Conservation (phyloP, 257 asterid genomes). For the Lavandula angustifolia region DNA sequence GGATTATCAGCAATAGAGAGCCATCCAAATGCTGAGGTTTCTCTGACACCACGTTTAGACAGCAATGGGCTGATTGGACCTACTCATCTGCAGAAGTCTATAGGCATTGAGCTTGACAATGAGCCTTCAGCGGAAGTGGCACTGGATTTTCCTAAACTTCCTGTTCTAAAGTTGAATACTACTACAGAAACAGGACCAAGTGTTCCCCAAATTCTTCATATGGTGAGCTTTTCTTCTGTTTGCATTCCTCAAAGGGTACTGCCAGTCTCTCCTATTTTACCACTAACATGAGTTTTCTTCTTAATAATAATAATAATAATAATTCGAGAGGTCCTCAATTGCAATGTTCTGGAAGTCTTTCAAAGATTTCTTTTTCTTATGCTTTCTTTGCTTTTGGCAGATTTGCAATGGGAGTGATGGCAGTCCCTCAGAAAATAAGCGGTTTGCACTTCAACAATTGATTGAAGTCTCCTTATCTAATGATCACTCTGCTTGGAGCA, state of each 20-base stretch:
- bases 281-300: conserved; percentile 1
- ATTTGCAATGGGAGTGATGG: conserved; percentile 79
- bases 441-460: conserved; percentile 80
- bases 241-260: conserved; percentile 18
- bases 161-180: conserved; percentile 54
- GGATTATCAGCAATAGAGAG: conserved; percentile 52
- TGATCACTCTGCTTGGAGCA: conserved; percentile 81
- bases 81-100: conserved; percentile 49
- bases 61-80: conserved; percentile 61
- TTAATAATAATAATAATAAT: neutral
- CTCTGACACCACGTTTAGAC: conserved; percentile 52
- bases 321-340: neutral
- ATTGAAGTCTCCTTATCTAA: conserved; percentile 71
- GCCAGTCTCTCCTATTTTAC: neutral
- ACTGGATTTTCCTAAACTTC: conserved; percentile 50
- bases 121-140: conserved; percentile 55
- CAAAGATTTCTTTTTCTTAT: conserved; percentile 23
- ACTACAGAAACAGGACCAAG: conserved; percentile 72
- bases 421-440: conserved; percentile 61
- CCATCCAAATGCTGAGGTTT: conserved; percentile 49
- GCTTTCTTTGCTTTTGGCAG: conserved; percentile 40
- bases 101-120: conserved; percentile 46
- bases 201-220: conserved; percentile 94
- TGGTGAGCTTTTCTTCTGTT: conserved; percentile 53
- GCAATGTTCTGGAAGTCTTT: too few species aligned